A percentile compares a stretch with the other conserved stretches of the same genome.
phyloP scores from a whole-genome alignment of 2,329 filamentous ascomycete genomes.

The Tolypocladium ophioglossoides region DNA sequence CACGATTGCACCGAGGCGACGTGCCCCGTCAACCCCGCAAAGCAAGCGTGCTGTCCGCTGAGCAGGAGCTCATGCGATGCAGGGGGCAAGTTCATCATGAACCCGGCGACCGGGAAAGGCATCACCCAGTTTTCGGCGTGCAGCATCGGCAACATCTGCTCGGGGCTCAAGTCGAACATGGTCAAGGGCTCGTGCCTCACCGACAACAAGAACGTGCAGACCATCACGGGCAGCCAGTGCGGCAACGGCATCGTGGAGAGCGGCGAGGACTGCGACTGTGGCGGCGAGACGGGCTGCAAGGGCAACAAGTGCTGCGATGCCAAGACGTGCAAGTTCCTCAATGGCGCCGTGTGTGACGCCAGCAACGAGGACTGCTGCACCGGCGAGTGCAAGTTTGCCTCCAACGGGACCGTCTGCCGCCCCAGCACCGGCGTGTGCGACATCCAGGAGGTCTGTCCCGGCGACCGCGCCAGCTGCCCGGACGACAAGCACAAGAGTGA shows the following conservation, averaged over 20 bases:
- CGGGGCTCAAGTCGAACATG: conserved; percentile 68
- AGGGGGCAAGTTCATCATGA: conserved; percentile 81
- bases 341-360: conserved; percentile 66
- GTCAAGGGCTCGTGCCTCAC: conserved; percentile 61
- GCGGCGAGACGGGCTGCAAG: conserved; percentile 61
- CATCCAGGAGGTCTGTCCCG: conserved; percentile 72
- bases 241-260: conserved; percentile 95
- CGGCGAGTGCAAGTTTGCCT: conserved; percentile 53
- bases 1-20: conserved; percentile 73
- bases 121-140: conserved; percentile 80
- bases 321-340: conserved; percentile 74
- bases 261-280: conserved; percentile 94
- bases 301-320: conserved; percentile 76
- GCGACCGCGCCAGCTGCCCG: conserved; percentile 63
- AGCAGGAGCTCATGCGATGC: conserved; percentile 61
- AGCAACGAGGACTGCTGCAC: conserved; percentile 76
- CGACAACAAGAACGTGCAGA: conserved; percentile 75
- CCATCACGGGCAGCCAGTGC: conserved; percentile 74
- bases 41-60: conserved; percentile 68
- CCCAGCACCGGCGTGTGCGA: conserved; percentile 73
- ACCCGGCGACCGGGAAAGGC: conserved; percentile 66
- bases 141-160: conserved; percentile 88
- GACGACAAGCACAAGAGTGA: conserved; percentile 58
- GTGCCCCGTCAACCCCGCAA: conserved; percentile 51
- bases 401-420: conserved; percentile 66